phyloP scores from a whole-genome alignment of 805 yeast species.

The Metschnikowia amazonensis region DNA sequence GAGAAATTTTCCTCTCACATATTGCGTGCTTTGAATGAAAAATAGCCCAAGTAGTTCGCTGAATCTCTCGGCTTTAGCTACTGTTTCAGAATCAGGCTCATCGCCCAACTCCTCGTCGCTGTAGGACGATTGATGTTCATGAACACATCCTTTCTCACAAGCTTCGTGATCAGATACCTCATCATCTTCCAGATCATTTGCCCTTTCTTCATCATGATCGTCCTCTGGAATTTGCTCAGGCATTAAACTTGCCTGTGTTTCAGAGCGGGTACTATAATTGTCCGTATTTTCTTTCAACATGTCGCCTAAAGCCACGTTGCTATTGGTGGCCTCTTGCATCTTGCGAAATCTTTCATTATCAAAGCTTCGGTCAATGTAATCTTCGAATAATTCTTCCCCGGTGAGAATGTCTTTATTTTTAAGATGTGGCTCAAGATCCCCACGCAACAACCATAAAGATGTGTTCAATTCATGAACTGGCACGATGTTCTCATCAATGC shows the following conservation, averaged over 20 bases:
- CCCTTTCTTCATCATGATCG: neutral
- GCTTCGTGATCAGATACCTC: neutral
- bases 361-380: neutral
- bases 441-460: neutral
- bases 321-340: neutral
- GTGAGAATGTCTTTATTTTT: conserved; percentile 1
- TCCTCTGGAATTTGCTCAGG: neutral
- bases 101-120: neutral
- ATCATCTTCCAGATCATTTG: neutral
- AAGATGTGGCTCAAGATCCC: neutral
- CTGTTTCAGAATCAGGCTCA: neutral
- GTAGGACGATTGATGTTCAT: conserved; percentile 1
- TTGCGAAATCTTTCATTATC: neutral
- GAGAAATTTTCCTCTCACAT: conserved; percentile 69
- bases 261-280: neutral
- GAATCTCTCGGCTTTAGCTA: conserved; percentile 31
- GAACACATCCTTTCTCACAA: neutral
- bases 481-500: neutral
- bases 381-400: neutral
- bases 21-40: conserved; percentile 72
- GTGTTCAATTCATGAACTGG: neutral
- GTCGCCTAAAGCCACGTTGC: neutral
- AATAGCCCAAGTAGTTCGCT: conserved; percentile 78
- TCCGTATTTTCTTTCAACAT: neutral
- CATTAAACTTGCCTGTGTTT: neutral